Conservation (phyloP, 805 yeast species). For the Candida sithepensis region DNA sequence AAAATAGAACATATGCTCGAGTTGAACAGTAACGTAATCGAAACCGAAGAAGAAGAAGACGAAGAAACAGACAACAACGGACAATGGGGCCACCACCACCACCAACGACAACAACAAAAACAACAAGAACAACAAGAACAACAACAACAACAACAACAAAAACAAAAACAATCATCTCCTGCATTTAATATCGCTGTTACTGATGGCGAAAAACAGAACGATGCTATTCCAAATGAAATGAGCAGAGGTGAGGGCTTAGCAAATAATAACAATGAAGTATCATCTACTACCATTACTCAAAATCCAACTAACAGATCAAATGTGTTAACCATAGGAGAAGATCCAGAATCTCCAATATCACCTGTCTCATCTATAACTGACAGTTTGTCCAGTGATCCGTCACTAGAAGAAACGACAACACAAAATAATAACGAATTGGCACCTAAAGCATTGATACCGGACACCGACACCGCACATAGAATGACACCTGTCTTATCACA, state of each 20-base stretch:
- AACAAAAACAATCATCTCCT: too few relatives aligned
- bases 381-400: conserved; percentile 12
- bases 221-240: too few relatives aligned
- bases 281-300: not conserved
- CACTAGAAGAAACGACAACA: conserved; percentile 2
- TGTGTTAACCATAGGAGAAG: not conserved
- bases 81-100: too few relatives aligned
- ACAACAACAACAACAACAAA: too few relatives aligned
- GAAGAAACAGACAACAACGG: too few relatives aligned
- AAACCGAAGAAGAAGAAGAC: not conserved
- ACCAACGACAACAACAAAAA: too few relatives aligned
- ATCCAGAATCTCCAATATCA: conserved; percentile 4
- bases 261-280: too few relatives aligned
- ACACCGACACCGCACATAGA: not conserved
- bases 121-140: too few relatives aligned
- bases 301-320: not conserved
- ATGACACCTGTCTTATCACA: conserved; percentile 4
- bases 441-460: conserved; percentile 16
- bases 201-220: too few relatives aligned
- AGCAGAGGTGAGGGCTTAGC: too few relatives aligned
- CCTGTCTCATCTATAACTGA: conserved; percentile 14
- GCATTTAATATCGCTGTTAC: too few relatives aligned
- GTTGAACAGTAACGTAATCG: not conserved
- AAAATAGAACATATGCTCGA: not conserved
- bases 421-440: not conserved